These are phyloP conservation scores for Mortierella sp. DNA, from an alignment of 371 early-diverging fungal genomes.

Conservation along the genomic window DNA sequence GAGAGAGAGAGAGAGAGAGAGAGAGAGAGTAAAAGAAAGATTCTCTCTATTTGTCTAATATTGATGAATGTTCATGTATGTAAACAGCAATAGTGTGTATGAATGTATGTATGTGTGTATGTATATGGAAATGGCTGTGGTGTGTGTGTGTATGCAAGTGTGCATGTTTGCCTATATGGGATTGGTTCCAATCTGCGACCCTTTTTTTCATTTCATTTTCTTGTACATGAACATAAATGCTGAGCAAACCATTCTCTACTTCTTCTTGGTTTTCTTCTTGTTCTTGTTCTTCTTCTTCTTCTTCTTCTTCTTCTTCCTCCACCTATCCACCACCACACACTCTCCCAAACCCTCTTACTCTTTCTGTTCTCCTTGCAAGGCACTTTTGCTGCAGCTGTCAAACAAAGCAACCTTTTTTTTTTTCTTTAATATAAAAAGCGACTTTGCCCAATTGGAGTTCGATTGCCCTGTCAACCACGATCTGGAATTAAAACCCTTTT, in stretches of 20 bases:
- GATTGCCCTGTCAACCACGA: constrained; percentile 34
- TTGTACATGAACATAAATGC: too few relatives aligned
- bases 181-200: background rate
- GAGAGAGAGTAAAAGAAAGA: background rate
- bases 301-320: background rate
- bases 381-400: background rate
- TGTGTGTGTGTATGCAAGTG: background rate
- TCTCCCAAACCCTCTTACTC: constrained; percentile 1
- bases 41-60: too few relatives aligned
- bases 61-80: too few relatives aligned
- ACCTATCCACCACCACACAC: background rate
- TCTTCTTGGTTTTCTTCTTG: too few relatives aligned
- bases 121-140: too few relatives aligned
- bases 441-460: constrained; percentile 34
- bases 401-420: too few relatives aligned
- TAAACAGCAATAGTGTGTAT: too few relatives aligned
- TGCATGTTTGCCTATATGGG: background rate
- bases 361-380: constrained; percentile 14
- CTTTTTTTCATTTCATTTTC: background rate
- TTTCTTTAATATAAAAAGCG: background rate
- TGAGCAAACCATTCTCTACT: too few relatives aligned
- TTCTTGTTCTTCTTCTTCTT: background rate
- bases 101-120: too few relatives aligned
- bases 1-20: background rate
- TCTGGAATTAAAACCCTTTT: constrained; percentile 14